phyloP scores from a whole-genome alignment of 768 basidiomycete genomes.

The Exidia glandulosa region DNA sequence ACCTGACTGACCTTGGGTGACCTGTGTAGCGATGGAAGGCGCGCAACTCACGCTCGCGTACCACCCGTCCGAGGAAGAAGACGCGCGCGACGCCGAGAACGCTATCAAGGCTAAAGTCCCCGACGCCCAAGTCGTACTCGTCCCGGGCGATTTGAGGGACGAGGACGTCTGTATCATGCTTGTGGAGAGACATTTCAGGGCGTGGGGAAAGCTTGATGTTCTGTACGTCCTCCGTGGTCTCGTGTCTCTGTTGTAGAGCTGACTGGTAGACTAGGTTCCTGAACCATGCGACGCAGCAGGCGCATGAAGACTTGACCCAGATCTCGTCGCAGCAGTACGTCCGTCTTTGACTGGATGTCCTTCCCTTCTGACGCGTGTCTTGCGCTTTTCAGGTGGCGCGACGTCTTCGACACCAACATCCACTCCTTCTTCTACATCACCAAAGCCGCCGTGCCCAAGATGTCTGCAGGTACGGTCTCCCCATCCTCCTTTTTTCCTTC shows the following conservation, averaged over 20 bases:
- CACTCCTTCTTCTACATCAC: constrained; percentile 36
- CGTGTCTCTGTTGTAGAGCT: background rate
- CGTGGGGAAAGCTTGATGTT: constrained; percentile 24
- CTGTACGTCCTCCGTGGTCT: constrained; percentile 19
- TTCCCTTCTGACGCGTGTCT: no score
- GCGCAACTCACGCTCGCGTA: background rate
- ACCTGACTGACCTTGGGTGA: background rate
- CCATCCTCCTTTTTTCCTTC: no score
- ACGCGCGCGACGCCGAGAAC: constrained; percentile 26
- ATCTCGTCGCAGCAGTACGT: constrained; percentile 28
- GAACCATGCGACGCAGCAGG: constrained; percentile 35
- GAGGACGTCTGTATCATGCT: constrained; percentile 28
- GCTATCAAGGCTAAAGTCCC: constrained; percentile 30
- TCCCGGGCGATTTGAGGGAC: constrained; percentile 27
- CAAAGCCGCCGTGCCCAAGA: constrained; percentile 35
- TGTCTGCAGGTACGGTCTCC: no score
- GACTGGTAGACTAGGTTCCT: constrained; percentile 19
- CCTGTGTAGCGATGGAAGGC: background rate
- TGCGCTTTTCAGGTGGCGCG: no score
- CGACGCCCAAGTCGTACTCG: constrained; percentile 24
- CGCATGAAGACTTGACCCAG: constrained; percentile 25
- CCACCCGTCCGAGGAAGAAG: constrained; percentile 25
- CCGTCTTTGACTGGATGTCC: no score
- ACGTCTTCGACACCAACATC: constrained; percentile 28
- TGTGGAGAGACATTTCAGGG: constrained; percentile 27